Evolutionary conservation across 495 filamentous ascomycete genomes (phyloP).

Genomic region (Penicillium atrosanguineum): DNA sequence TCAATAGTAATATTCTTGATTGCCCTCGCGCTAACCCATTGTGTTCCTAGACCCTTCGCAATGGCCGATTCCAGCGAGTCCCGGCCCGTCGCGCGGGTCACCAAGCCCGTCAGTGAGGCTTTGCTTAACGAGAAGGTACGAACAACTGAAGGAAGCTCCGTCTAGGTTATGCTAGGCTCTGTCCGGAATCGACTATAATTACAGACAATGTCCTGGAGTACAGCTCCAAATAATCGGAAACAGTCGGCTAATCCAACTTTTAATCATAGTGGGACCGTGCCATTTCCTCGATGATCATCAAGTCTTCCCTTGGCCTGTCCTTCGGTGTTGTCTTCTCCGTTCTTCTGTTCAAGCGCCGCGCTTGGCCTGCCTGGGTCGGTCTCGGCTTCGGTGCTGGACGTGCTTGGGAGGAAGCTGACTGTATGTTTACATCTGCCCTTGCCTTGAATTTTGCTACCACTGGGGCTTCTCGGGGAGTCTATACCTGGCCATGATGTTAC

Average conservation of each 20-base stretch:
- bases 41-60: conserved; percentile 30
- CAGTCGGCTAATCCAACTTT: conserved; percentile 20
- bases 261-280: conserved; percentile 87
- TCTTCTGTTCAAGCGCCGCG: conserved; percentile 92
- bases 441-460: not conserved
- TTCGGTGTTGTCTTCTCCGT: conserved; percentile 99
- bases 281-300: conserved; percentile 92
- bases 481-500: not conserved
- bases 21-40: not conserved
- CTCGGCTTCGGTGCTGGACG: conserved; percentile 92
- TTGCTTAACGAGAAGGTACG: conserved; percentile 93
- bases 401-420: conserved; percentile 82
- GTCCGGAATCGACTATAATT: not conserved
- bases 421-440: conserved; percentile 36
- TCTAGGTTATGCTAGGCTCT: not conserved
- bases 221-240: conserved; percentile 1
- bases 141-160: not conserved
- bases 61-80: conserved; percentile 58
- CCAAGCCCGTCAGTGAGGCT: conserved; percentile 86
- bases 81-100: conserved; percentile 50
- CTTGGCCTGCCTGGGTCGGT: conserved; percentile 92
- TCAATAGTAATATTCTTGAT: not conserved
- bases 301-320: conserved; percentile 86
- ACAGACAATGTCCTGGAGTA: not conserved
- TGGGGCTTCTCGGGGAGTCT: not conserved